phyloP scores from a whole-genome alignment of 371 early-diverging fungal genomes.

The Umbelopsis sp. region DNA sequence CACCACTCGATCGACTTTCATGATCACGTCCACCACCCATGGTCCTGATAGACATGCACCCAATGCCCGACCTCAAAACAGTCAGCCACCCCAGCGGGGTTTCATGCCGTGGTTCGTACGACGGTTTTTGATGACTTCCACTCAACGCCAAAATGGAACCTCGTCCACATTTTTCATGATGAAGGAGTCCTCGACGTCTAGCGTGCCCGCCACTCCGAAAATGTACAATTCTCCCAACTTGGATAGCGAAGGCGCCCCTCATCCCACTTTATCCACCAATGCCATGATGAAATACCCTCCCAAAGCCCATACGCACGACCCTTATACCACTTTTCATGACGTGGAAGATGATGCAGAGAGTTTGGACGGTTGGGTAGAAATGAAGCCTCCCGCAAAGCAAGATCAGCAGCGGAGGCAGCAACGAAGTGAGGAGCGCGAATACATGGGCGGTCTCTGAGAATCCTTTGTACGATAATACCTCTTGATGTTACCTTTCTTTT shows the following conservation, averaged over 20 bases:
- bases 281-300: conserved; percentile 14
- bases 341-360: neutral
- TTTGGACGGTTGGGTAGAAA: neutral
- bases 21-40: neutral
- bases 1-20: neutral
- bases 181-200: neutral
- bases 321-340: conserved; percentile 12
- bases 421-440: conserved; percentile 4
- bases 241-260: neutral
- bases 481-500: neutral
- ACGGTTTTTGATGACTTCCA: conserved; percentile 10
- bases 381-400: neutral
- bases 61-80: neutral
- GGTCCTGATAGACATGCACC: conserved; percentile 1
- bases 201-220: conserved; percentile 1
- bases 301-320: conserved; percentile 7
- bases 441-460: neutral
- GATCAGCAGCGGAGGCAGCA: neutral
- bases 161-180: conserved; percentile 12
- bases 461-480: neutral
- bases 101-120: conserved; percentile 16
- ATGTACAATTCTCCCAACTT: conserved; percentile 10
- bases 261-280: conserved; percentile 12
- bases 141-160: conserved; percentile 10
- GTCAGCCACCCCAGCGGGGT: neutral